Evolutionary conservation across 192 early-diverging fungal genomes (phyloP).

Genomic region (Coemansia sp.): DNA sequence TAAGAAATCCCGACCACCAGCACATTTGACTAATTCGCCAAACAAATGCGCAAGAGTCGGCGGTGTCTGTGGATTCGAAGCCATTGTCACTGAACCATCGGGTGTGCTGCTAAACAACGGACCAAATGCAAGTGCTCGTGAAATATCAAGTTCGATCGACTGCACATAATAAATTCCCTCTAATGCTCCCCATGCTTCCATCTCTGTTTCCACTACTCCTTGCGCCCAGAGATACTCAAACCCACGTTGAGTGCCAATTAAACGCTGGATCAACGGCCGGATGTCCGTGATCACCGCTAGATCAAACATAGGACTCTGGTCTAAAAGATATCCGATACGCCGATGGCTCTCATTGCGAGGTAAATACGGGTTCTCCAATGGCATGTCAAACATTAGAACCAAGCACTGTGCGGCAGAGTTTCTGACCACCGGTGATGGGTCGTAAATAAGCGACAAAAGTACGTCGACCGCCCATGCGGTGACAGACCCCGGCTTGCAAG

Average conservation of each 20-base stretch:
- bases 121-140: slow-evolving; percentile 46
- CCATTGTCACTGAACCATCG: slow-evolving; percentile 49
- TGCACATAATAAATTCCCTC: slow-evolving; percentile 54
- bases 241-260: slow-evolving; percentile 39
- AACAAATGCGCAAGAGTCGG: slow-evolving; percentile 52
- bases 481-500: slow-evolving; percentile 37
- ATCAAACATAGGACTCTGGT: slow-evolving; percentile 48
- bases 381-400: slow-evolving; percentile 42
- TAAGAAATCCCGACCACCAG: slow-evolving; percentile 35
- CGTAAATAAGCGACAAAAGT: slow-evolving; percentile 32
- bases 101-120: slow-evolving; percentile 51
- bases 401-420: slow-evolving; percentile 44
- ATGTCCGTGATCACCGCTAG: slow-evolving; percentile 49
- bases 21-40: slow-evolving; percentile 38
- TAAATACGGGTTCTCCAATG: slow-evolving; percentile 46
- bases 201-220: slow-evolving; percentile 49
- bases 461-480: slow-evolving; percentile 52
- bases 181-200: slow-evolving; percentile 51
- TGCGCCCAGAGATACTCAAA: slow-evolving; percentile 36
- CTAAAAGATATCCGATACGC: slow-evolving; percentile 31
- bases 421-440: slow-evolving; percentile 41
- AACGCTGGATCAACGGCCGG: slow-evolving; percentile 39
- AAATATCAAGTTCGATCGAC: slow-evolving; percentile 48
- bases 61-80: slow-evolving; percentile 46
- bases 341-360: slow-evolving; percentile 17